Evolutionary conservation across 306 rosid genomes (phyloP), one percentile per base, ranked within the genome.

Genomic region (Rosa lucieae): DNA sequence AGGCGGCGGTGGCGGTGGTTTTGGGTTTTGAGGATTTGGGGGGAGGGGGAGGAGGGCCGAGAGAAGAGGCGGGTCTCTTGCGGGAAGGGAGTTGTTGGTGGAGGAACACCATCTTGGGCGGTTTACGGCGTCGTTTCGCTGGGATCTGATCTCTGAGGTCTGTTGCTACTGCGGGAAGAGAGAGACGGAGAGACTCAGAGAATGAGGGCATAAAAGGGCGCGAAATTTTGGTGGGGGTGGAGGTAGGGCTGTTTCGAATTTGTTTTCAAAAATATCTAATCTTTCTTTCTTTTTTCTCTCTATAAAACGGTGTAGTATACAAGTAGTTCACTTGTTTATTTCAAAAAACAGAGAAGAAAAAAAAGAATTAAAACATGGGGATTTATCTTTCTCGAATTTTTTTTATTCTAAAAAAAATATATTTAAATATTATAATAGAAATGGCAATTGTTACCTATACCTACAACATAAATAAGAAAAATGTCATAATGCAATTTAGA

Each of bases 1-100:
- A 1, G 56, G 67, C 4, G 62, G 67, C 5, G 79, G 83, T 3
- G 52, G 67, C 3, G 79, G 83, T 17, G 67, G 62, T 2, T 29
- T 66, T 52, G 58, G 85, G 59, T 81, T 84, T 84, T 58, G 87
- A 61, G 52, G 66, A 55, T 78, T 84, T 84, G 14, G 78, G 75
- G 7, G 87, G 74, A 69, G 78, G 82, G 65, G 69, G 43, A 9
- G 85, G 76, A 2, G 82, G 65, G 14, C 13, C 73, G 46, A 18
- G 77, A 55, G 84, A 73, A 76, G 81, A 32, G 70, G 85, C 59
- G 17, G 85, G 77, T 43, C 87, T 52, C 62, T 84, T 84, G 49
- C 78, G 87, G 15, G 82, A 59, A 62, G 85, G 82, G 65, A 42
- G 79, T 61, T 78, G 79, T 13, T 78, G 75, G 59, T 84, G 77